phyloP scores from a whole-genome alignment of 2,329 filamentous ascomycete genomes.

The Ambrosiella xylebori region DNA sequence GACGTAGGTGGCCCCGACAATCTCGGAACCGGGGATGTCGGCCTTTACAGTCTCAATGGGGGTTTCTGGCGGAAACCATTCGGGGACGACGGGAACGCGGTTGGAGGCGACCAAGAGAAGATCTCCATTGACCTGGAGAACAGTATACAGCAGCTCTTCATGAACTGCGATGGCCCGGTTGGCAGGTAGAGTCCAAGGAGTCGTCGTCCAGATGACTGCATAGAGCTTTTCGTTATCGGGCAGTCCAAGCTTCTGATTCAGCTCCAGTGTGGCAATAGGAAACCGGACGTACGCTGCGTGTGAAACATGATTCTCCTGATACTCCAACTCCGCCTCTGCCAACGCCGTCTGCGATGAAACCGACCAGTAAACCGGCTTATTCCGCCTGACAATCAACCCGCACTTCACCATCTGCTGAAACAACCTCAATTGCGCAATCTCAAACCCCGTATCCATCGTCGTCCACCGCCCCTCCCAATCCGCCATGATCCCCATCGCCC shows the following conservation, averaged over 20 bases:
- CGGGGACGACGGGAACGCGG: conserved; percentile 43
- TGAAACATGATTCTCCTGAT: conserved; percentile 57
- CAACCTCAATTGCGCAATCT: conserved; percentile 55
- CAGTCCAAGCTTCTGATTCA: background rate
- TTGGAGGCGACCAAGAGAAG: conserved; percentile 56
- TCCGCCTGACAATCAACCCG: conserved; percentile 58
- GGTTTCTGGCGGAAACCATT: conserved; percentile 31
- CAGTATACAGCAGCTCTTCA: conserved; percentile 52
- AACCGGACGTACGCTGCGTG: conserved; percentile 67
- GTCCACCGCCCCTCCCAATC: conserved; percentile 64
- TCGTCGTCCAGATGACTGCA: conserved; percentile 97
- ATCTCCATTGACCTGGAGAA: conserved; percentile 40
- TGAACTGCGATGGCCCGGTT: conserved; percentile 81
- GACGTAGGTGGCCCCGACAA: conserved; percentile 49
- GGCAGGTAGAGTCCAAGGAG: conserved; percentile 89
- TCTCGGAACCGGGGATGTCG: conserved; percentile 43
- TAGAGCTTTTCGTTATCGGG: conserved; percentile 34
- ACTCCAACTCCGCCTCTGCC: conserved; percentile 73
- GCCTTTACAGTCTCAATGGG: conserved; percentile 30
- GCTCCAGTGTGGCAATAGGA: conserved; percentile 35
- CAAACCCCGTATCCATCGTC: conserved; percentile 62
- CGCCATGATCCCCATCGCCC: conserved; percentile 59
- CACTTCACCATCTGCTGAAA: conserved; percentile 60
- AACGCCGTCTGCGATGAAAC: conserved; percentile 62
- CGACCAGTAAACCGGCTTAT: conserved; percentile 78